Evolutionary conservation across 352 stramenopile species (phyloP).

Genomic region (Pythium biforme): DNA sequence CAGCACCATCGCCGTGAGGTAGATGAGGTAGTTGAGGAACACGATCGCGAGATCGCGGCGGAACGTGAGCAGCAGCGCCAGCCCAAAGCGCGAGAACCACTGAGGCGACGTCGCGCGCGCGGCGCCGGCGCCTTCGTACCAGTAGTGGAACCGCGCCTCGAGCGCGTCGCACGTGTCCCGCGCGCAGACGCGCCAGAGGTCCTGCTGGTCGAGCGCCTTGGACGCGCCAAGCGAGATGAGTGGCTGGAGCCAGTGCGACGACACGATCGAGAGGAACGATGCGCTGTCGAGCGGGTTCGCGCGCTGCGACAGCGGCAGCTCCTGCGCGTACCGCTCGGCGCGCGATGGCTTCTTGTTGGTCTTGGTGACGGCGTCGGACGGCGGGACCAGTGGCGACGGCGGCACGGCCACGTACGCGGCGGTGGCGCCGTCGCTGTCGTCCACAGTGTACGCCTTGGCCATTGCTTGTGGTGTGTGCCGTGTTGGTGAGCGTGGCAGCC

Average conservation of each 20-base stretch:
- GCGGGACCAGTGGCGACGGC: conserved; percentile 16
- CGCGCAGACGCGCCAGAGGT: conserved; percentile 38
- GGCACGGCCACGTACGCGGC: conserved; percentile 21
- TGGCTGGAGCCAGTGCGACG: conserved; percentile 36
- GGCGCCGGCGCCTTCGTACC: conserved; percentile 13
- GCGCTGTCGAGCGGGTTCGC: conserved; percentile 38
- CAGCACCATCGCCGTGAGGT: conserved; percentile 34
- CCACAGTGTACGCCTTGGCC: background rate
- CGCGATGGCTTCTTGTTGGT: conserved; percentile 11
- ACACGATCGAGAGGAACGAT: conserved; percentile 33
- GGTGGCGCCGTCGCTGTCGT: background rate
- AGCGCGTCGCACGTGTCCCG: conserved; percentile 31
- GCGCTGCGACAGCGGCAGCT: conserved; percentile 12
- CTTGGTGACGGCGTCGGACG: too few species aligned
- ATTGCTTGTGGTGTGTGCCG: background rate
- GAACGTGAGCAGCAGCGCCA: conserved; percentile 31
- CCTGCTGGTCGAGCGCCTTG: conserved; percentile 37
- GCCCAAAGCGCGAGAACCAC: conserved; percentile 28
- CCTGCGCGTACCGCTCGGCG: conserved; percentile 32
- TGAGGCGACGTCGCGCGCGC: background rate
- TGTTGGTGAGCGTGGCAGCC: background rate
- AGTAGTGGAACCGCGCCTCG: conserved; percentile 23
- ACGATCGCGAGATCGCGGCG: conserved; percentile 24
- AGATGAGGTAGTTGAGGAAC: conserved; percentile 30
- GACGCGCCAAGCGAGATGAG: conserved; percentile 36